phyloP scores from a whole-genome alignment of 83 land plant species.

The Picea abies region DNA sequence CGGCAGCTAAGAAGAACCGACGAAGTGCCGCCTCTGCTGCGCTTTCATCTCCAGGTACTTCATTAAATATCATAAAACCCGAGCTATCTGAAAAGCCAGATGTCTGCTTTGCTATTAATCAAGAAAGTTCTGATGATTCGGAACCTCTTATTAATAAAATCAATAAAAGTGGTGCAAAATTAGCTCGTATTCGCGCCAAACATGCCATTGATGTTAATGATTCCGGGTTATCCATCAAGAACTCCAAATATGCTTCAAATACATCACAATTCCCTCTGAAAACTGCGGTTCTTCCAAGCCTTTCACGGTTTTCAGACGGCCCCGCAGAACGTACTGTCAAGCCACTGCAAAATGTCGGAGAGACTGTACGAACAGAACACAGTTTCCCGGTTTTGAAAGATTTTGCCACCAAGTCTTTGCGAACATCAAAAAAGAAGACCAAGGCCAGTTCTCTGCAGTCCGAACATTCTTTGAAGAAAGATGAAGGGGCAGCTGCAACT shows the following conservation, averaged over 20 bases:
- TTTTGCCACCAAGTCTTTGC: constrained; percentile 15
- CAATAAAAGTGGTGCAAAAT: constrained; percentile 9
- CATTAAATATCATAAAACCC: background rate
- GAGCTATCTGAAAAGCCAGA: background rate
- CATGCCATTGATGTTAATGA: background rate
- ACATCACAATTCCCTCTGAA: background rate
- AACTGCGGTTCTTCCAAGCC: background rate
- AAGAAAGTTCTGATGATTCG: constrained; percentile 17
- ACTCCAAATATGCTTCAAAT: background rate
- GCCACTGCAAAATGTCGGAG: background rate
- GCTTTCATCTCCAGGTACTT: background rate
- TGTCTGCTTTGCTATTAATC: background rate
- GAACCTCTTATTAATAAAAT: constrained; percentile 13
- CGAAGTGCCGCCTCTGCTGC: background rate
- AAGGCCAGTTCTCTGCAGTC: background rate
- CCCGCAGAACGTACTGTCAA: background rate
- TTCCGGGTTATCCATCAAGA: too few species aligned
- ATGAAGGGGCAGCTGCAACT: background rate
- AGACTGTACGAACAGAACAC: background rate
- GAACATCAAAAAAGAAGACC: constrained; percentile 13
- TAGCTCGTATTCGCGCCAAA: constrained; percentile 8
- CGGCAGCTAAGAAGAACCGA: background rate
- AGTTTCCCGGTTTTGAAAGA: constrained; percentile 15
- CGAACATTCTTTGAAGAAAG: background rate
- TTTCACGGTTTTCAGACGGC: background rate